Evolutionary conservation across 768 basidiomycete genomes (phyloP).

Genomic region (Termitomyces sp.): DNA sequence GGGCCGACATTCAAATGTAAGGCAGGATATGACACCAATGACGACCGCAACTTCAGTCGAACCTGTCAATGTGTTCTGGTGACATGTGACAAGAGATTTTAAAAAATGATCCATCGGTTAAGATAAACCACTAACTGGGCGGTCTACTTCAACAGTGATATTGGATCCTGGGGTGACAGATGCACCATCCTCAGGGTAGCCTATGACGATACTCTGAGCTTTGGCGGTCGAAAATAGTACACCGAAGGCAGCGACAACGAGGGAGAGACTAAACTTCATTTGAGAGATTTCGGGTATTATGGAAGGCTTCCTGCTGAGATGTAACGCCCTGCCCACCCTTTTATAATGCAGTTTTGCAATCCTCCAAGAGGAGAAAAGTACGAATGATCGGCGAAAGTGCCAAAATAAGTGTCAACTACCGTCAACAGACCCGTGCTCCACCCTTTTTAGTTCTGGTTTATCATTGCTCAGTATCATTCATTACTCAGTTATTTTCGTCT

Average conservation of each 20-base stretch:
- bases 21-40: conserved; percentile 37
- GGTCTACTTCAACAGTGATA: conserved; percentile 41
- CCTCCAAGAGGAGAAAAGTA: not conserved
- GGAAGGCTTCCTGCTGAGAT: not conserved
- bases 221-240: conserved; percentile 27
- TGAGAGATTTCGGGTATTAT: not conserved
- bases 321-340: not conserved
- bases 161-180: conserved; percentile 29
- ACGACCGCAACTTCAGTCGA: conserved; percentile 43
- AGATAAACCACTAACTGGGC: conserved; percentile 33
- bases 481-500: not conserved
- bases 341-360: not conserved
- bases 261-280: conserved; percentile 1
- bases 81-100: not conserved
- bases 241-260: not conserved
- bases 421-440: not conserved
- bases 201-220: conserved; percentile 38
- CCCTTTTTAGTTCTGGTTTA: not conserved
- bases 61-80: conserved; percentile 29
- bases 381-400: not conserved
- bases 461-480: not conserved
- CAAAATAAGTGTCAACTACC: not conserved
- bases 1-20: conserved; percentile 15
- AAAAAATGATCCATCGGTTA: not conserved
- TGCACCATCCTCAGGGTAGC: conserved; percentile 29